Conservation (phyloP, 129 eudicot genomes). For the Sambucus nigra region DNA sequence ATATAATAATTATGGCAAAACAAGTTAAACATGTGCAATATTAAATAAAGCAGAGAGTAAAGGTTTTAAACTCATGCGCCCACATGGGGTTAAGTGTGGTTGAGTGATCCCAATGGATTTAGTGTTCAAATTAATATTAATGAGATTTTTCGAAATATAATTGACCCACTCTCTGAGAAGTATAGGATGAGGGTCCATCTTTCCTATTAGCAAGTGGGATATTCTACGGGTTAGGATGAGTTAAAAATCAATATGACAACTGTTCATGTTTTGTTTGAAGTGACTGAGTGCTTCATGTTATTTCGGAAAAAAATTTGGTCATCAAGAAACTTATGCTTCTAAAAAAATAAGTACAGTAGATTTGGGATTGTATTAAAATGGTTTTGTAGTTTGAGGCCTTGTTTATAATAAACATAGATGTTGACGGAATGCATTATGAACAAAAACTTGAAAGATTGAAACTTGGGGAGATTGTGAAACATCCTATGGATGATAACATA, state of each 20-base stretch:
- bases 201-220: background rate
- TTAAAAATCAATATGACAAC: background rate
- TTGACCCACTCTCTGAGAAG: background rate
- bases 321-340: too few relatives aligned
- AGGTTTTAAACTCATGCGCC: too few relatives aligned
- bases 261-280: too few relatives aligned
- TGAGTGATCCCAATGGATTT: background rate
- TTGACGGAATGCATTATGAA: too few relatives aligned
- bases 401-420: too few relatives aligned
- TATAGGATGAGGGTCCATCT: background rate
- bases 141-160: too few relatives aligned
- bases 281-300: too few relatives aligned
- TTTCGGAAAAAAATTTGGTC: too few relatives aligned
- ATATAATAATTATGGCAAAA: background rate
- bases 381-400: too few relatives aligned
- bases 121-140: background rate
- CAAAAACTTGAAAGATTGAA: background rate
- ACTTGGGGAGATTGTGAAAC: slow-evolving; percentile 1
- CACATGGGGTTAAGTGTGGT: background rate
- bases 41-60: too few relatives aligned
- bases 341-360: too few relatives aligned
- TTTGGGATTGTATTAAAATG: too few relatives aligned
- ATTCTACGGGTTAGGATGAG: background rate
- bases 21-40: background rate
- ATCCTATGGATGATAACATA: slow-evolving; percentile 5